Evolutionary conservation across 805 yeast genomes (phyloP).

Genomic region (Pichia sporocuriosa): DNA sequence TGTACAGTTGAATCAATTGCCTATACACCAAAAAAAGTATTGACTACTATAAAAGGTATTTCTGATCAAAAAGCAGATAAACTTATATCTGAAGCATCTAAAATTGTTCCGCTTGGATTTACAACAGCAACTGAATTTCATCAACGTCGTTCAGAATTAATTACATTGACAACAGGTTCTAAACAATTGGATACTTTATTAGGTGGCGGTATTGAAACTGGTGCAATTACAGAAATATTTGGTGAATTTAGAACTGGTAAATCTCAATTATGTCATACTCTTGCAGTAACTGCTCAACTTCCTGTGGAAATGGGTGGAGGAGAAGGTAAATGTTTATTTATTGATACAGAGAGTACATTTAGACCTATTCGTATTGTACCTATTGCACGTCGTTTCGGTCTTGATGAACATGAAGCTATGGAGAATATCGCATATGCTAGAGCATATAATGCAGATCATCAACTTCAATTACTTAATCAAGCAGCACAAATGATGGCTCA

Average conservation of each 20-base stretch:
- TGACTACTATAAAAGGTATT: constrained; percentile 79
- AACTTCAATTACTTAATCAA: constrained; percentile 72
- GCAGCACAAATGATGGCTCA: constrained; percentile 97
- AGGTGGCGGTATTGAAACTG: constrained; percentile 97
- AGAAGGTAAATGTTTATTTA: constrained; percentile 93
- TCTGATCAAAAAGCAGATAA: constrained; percentile 93
- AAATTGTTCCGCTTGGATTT: constrained; percentile 90
- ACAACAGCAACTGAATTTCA: constrained; percentile 96
- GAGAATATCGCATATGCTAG: constrained; percentile 97
- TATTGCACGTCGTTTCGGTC: constrained; percentile 85
- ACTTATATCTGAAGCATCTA: constrained; percentile 73
- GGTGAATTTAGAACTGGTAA: constrained; percentile 98
- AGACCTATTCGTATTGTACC: constrained; percentile 86
- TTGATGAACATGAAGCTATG: constrained; percentile 88
- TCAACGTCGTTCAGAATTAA: constrained; percentile 80
- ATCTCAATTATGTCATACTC: constrained; percentile 92
- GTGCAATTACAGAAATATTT: constrained; percentile 91
- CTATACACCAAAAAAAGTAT: constrained; percentile 78
- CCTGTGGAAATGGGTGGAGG: constrained; percentile 98
- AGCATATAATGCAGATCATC: constrained; percentile 96
- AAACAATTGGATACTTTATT: constrained; percentile 85
- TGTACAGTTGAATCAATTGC: constrained; percentile 92
- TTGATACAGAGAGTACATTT: constrained; percentile 96
- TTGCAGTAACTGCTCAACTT: constrained; percentile 93
- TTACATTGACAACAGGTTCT: constrained; percentile 92